Base-by-base conservation (phyloP, 208 protist genomes). In the Acanthamoeba healyi region DNA sequence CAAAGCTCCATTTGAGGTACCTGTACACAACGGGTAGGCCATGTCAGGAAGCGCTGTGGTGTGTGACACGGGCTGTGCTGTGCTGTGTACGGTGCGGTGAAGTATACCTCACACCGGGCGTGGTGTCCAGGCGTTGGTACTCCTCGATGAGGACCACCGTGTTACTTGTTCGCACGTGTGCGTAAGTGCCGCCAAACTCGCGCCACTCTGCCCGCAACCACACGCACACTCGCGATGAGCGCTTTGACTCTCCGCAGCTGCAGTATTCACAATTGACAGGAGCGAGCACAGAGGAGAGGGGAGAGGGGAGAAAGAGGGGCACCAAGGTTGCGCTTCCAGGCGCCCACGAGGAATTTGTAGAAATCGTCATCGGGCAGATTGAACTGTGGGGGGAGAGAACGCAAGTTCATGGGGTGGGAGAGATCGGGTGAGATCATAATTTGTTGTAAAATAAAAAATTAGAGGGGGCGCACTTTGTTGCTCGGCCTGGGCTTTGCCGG, bases 1-100 rank as follows among this genome's bases (percentile, higher is more conserved):
- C 95, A 91, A 96, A 96, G 56, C 93, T 95, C 95, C 95, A 96
- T 42, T 96, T 96, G 24, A 96, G 94, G 61, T 94, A 61, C 32
- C 94, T 95, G 26, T 42, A 12, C 40, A 38, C 24, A 82, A 36
- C 9, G 32, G n/a, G 6, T 4, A 72, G 63, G 63, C 24, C 24
- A 38, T 26, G 63, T 38, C 6, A 36, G n/a, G 63, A 15, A 26
- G 63, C 24, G 17, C n/a, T 4, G 63, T 38, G 63, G 63, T 15
- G 32, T 15, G 19, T 67, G 61, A 26, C 17, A 9, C 10, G 3
- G 29, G 29, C 7, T 49, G 12, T 12, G 44, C 4, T 0, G 34
- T 77, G 74, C 61, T 42, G 26, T 2, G n/a, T n/a, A 67, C 12
- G 0, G 6, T 67, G 49, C 10, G 10, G 10, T 6, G 49, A 54